These are phyloP conservation scores for Curvularia lunata DNA, from an alignment of 2,329 filamentous ascomycete species.

Conservation along the genomic window DNA sequence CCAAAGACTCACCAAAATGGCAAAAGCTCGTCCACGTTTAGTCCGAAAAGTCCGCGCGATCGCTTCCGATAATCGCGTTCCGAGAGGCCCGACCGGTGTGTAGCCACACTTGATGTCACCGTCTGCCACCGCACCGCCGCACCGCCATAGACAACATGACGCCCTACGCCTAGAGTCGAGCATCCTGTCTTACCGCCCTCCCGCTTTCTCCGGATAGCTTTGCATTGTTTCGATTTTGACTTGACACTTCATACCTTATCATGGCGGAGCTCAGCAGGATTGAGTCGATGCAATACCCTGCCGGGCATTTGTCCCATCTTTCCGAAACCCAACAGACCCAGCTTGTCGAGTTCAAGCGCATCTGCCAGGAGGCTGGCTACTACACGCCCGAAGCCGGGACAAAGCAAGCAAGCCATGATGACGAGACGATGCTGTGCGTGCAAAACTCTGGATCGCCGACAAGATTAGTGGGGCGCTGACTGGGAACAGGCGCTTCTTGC, in stretches of 20 bases:
- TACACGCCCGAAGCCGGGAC: conserved; percentile 59
- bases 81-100: conserved; percentile 20
- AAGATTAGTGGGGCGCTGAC: conserved; percentile 33
- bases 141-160: conserved; percentile 31
- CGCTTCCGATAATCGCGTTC: conserved; percentile 21
- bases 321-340: conserved; percentile 70
- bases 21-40: conserved; percentile 19
- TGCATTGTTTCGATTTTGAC: conserved; percentile 3
- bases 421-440: conserved; percentile 72
- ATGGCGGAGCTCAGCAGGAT: conserved; percentile 47
- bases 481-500: conserved; percentile 74
- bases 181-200: conserved; percentile 21
- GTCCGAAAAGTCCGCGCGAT: conserved; percentile 24
- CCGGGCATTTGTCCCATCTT: conserved; percentile 82
- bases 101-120: conserved; percentile 36
- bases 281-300: conserved; percentile 65
- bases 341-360: conserved; percentile 73
- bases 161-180: conserved; percentile 30
- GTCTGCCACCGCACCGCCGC: conserved; percentile 34
- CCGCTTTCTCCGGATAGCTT: conserved; percentile 5
- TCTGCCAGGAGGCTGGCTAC: conserved; percentile 69
- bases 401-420: conserved; percentile 68
- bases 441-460: conserved; percentile 8
- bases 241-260: conserved; percentile 8
- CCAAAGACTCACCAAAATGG: conserved; percentile 1